Evolutionary conservation across 495 filamentous ascomycete genomes (phyloP), one percentile per base, ranked within the genome.

Genomic region (Venustampulla echinocandica): DNA sequence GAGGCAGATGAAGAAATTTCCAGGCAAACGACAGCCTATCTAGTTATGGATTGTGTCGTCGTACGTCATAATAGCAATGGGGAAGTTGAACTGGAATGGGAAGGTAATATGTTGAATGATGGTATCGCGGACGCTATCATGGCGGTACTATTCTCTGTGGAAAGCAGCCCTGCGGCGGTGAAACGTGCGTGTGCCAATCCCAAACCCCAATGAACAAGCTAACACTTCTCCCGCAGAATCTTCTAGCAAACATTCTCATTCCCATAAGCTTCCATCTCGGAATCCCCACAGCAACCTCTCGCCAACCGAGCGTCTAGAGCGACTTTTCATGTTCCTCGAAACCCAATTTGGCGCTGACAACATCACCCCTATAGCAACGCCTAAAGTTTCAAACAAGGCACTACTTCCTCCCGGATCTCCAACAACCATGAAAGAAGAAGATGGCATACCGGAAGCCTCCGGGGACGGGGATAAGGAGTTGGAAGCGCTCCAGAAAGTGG

Each of bases 41-140:
- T 85, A 11, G 78, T 98, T 55, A 95, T 98, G 92, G 90, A 86
- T 46, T 92, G 86, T 61, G 79, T 95, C 11, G 76, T 75, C 15
- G 79, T 95, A 17, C 75, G 80, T 33, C 84, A 85, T 58, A 67
- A 77, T 21, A 69, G 61, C 36, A 78, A 72, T 46, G 82, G 88
- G 18, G 84, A 90, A 57, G 76, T 98, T 6, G 88, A 90, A 57
- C 65, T 96, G 1, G 88, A 95, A 60, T 98, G 92, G 92, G 92
- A 96, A 57, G 92, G 90, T 22, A 98, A 95, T 59, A 84, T 94
- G 75, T 79, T 95, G 54, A 98, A 97, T 57, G 92, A 98, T 54
- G 87, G 90, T 23, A 92, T 98, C 54, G 92, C 93, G 5, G 92
- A 98, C 65, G 87, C 92, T 10, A 85, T 95, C 13, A 82, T 96